phyloP scores from a whole-genome alignment of 805 yeast genomes.

The Cyberlindnera maritima region DNA sequence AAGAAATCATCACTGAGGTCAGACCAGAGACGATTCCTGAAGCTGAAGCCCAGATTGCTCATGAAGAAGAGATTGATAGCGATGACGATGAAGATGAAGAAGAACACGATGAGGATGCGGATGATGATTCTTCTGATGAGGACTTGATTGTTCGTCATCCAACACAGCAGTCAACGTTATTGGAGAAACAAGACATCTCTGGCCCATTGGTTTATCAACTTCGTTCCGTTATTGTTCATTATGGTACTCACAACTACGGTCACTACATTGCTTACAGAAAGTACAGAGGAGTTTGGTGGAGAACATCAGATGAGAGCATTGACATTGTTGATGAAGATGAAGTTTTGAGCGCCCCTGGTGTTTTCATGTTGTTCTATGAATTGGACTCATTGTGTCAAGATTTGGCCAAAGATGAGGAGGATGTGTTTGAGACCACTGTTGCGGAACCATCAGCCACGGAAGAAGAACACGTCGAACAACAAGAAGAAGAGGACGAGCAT shows the following conservation, averaged over 20 bases:
- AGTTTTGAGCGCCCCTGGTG: slow-evolving; percentile 79
- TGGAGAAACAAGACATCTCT: slow-evolving; percentile 21
- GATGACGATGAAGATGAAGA: slow-evolving; percentile 8
- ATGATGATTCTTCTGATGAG: slow-evolving; percentile 9
- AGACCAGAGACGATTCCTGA: background rate
- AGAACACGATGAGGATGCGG: slow-evolving; percentile 2
- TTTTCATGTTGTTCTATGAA: slow-evolving; percentile 91
- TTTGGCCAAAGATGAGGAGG: slow-evolving; percentile 16
- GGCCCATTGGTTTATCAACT: slow-evolving; percentile 61
- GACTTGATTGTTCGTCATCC: slow-evolving; percentile 2
- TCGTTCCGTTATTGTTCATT: slow-evolving; percentile 87
- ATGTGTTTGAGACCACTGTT: slow-evolving; percentile 1
- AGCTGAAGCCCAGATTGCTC: background rate
- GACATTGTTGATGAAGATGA: slow-evolving; percentile 77
- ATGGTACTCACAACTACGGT: slow-evolving; percentile 97
- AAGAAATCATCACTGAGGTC: slow-evolving; percentile 3
- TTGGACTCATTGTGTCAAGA: slow-evolving; percentile 36
- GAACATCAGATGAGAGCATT: slow-evolving; percentile 88
- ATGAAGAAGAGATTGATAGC: background rate
- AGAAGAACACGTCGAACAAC: no score
- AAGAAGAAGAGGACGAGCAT: background rate
- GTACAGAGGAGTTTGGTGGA: slow-evolving; percentile 88
- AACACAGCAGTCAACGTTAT: slow-evolving; percentile 10
- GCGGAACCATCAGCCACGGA: background rate
- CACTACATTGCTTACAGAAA: slow-evolving; percentile 89